Evolutionary conservation across 495 filamentous ascomycete species (phyloP), one percentile per base, ranked within the genome.

Genomic region (Tuber indicum): DNA sequence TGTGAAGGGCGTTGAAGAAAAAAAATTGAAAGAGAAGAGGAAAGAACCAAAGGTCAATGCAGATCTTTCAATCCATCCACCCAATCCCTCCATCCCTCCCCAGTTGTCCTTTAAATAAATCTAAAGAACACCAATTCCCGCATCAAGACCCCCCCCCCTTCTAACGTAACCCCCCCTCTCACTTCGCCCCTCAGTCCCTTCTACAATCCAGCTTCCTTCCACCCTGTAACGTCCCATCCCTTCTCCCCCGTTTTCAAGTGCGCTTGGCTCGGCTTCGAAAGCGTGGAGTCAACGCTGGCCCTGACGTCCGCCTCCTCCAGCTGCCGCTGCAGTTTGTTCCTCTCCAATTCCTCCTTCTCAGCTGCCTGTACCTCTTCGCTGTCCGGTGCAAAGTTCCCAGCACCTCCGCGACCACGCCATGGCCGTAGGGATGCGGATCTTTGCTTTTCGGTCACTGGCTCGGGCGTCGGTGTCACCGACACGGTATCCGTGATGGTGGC

Each of bases 391-490:
- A 77, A 83, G 69, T 83, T 83, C 17, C 82, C 82, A 23, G 82
- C 82, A 45, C 82, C 82, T n/a, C 82, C 82, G 2, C 82, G 81
- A 23, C 82, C 82, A 6, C 76, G 75, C 82, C 82, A 83, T 74
- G 75, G 76, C 17, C 82, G 82, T 4, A 78, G 49, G 16, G 71
- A 75, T 26, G 71, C 16, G 12, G 73, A 26, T 17, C 58, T 66
- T 66, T 66, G 58, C 26, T 78, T 76, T 43, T 83, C 71, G 19
- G 74, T 32, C 16, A 74, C 75, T 21, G 81, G 81, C 47, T 82
- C 79, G 10, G 81, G 80, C 10, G 80, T 78, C 42, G 80, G 81
- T 44, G 75, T 74, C 73, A 78, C 72, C 43, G 76, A 77, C 39
- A 62, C 36, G 17, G 76, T 70, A 52, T 81, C 78, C 45, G 78